phyloP scores from a whole-genome alignment of 148 eudicot species.

The Beta vulgaris region DNA sequence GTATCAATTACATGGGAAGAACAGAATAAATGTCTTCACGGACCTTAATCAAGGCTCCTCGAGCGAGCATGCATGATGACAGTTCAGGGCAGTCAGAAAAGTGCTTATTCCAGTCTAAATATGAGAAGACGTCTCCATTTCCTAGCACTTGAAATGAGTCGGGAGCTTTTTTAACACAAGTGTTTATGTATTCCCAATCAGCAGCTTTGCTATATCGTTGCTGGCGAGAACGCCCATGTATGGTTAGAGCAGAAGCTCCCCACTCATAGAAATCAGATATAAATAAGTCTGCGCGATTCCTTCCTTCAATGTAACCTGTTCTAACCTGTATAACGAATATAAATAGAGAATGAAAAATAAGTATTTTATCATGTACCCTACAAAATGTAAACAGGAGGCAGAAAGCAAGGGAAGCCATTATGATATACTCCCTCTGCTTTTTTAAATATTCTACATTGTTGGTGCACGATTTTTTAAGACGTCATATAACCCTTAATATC shows the following conservation, averaged over 20 bases:
- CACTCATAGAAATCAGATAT: slow-evolving; percentile 71
- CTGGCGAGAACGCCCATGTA: slow-evolving; percentile 96
- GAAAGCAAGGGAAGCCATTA: background rate
- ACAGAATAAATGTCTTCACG: background rate
- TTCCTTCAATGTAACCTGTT: slow-evolving; percentile 90
- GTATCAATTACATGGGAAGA: background rate
- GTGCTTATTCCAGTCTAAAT: slow-evolving; percentile 81
- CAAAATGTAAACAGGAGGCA: slow-evolving; percentile 1
- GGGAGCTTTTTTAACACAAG: slow-evolving; percentile 73
- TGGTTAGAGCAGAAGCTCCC: slow-evolving; percentile 91
- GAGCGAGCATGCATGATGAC: slow-evolving; percentile 88
- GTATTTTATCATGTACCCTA: slow-evolving; percentile 5
- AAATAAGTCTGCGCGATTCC: slow-evolving; percentile 69
- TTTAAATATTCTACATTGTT: too few relatives aligned
- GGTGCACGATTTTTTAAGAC: too few relatives aligned
- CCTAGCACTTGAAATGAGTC: slow-evolving; percentile 71
- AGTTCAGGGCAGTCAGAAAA: slow-evolving; percentile 81
- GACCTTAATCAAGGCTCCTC: slow-evolving; percentile 96
- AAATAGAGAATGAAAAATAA: background rate
- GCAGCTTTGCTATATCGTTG: slow-evolving; percentile 95
- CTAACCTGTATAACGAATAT: slow-evolving; percentile 56
- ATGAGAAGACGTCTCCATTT: slow-evolving; percentile 90
- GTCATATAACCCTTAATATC: too few relatives aligned
- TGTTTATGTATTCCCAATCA: slow-evolving; percentile 84
- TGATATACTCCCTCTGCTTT: too few relatives aligned